Percentiles rank a stretch among this genome's conserved stretches.
These are phyloP conservation scores for Colletotrichum lini DNA, from an alignment of 2,329 filamentous ascomycete genomes.

Conservation along the genomic window DNA sequence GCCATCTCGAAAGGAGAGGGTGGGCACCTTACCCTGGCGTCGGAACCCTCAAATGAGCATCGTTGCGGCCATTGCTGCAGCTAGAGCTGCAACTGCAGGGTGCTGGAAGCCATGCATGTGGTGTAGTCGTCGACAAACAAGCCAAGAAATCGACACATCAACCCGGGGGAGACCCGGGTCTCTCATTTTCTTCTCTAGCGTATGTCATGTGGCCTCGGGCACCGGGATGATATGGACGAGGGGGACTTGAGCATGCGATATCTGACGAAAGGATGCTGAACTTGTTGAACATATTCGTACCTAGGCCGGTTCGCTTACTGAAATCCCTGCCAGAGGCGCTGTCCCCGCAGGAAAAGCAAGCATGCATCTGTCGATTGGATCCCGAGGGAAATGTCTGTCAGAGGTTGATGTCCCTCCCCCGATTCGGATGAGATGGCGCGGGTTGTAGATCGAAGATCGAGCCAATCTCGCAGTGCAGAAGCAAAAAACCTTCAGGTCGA, in stretches of 20 bases:
- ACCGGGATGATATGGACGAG: slow-evolving; percentile 11
- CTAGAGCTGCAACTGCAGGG: slow-evolving; percentile 13
- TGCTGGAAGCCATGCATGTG: neutral
- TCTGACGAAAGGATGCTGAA: slow-evolving; percentile 18
- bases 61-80: neutral
- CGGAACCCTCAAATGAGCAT: neutral
- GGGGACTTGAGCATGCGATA: slow-evolving; percentile 20
- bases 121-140: neutral
- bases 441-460: slow-evolving; percentile 18
- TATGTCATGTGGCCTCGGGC: slow-evolving; percentile 21
- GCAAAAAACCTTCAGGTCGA: neutral
- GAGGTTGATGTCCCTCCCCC: slow-evolving; percentile 3
- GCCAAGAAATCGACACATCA: neutral
- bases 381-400: slow-evolving; percentile 13
- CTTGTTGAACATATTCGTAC: slow-evolving; percentile 10
- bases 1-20: neutral
- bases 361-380: slow-evolving; percentile 17
- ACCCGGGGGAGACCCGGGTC: slow-evolving; percentile 2
- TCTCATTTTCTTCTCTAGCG: slow-evolving; percentile 2
- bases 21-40: slow-evolving; percentile 5
- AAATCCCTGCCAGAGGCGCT: neutral
- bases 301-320: slow-evolving; percentile 10
- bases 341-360: slow-evolving; percentile 23
- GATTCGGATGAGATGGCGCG: slow-evolving; percentile 3
- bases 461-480: slow-evolving; percentile 25